These are phyloP conservation scores for Paramecium tetraurelia DNA, from an alignment of 73 alveolate genomes.

Conservation along the genomic window DNA sequence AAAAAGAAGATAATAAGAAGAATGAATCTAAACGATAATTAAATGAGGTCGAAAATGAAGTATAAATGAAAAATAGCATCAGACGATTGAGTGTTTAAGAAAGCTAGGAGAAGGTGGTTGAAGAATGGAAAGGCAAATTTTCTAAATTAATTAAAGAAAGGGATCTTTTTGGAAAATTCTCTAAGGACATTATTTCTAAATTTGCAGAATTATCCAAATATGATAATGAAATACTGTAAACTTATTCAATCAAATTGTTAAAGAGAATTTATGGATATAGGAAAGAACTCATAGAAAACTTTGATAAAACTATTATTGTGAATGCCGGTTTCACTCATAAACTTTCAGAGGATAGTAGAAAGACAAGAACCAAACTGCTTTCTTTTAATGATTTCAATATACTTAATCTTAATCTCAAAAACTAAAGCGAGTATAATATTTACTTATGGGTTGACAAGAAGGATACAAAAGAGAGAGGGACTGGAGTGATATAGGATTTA, in stretches of 20 bases:
- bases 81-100: background rate
- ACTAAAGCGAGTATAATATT: background rate
- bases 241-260: background rate
- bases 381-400: background rate
- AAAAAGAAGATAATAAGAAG: background rate
- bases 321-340: background rate
- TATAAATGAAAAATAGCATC: background rate
- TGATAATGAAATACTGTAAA: background rate
- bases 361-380: background rate
- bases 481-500: conserved; percentile 30
- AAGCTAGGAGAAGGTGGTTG: background rate
- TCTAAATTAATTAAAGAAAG: background rate
- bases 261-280: conserved; percentile 41
- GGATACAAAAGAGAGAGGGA: background rate
- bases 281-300: background rate
- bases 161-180: background rate
- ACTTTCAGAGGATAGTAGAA: background rate
- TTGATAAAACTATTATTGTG: background rate
- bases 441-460: background rate
- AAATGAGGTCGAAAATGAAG: background rate
- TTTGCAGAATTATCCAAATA: background rate
- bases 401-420: background rate
- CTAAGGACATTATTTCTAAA: background rate
- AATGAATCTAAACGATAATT: background rate
- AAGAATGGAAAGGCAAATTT: background rate